Evolutionary conservation across 768 basidiomycete genomes (phyloP).

Genomic region (Tremella fuciformis): DNA sequence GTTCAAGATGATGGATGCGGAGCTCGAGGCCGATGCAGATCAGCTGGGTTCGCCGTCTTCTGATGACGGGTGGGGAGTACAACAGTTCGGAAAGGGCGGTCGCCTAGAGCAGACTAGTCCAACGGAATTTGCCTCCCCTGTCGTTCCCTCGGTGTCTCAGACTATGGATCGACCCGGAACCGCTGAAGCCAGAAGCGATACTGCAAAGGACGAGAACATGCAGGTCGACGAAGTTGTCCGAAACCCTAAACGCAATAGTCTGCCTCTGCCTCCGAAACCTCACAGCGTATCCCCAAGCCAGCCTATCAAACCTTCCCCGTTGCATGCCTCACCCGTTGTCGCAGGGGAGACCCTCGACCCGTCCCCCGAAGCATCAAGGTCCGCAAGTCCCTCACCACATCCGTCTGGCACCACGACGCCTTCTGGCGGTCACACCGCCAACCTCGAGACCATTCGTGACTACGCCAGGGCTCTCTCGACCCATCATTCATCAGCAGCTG

Average conservation of each 20-base stretch:
- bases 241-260: neutral
- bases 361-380: constrained; percentile 17
- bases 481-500: neutral
- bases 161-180: neutral
- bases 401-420: neutral
- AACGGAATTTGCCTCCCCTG: neutral
- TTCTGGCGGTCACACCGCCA: constrained; percentile 10
- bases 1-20: constrained; percentile 46
- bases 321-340: constrained; percentile 33
- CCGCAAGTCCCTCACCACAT: constrained; percentile 16
- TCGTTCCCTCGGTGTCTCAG: neutral
- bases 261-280: constrained; percentile 1
- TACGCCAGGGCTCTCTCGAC: constrained; percentile 30
- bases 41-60: constrained; percentile 7
- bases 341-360: constrained; percentile 13
- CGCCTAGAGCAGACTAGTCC: constrained; percentile 10
- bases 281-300: constrained; percentile 20
- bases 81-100: constrained; percentile 43
- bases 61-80: constrained; percentile 31
- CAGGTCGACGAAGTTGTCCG: neutral
- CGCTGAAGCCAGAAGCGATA: neutral
- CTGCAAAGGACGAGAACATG: neutral
- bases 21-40: constrained; percentile 34
- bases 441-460: constrained; percentile 35
- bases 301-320: constrained; percentile 38